Evolutionary conservation across 768 basidiomycete genomes (phyloP).

Genomic region (Russula emetica): DNA sequence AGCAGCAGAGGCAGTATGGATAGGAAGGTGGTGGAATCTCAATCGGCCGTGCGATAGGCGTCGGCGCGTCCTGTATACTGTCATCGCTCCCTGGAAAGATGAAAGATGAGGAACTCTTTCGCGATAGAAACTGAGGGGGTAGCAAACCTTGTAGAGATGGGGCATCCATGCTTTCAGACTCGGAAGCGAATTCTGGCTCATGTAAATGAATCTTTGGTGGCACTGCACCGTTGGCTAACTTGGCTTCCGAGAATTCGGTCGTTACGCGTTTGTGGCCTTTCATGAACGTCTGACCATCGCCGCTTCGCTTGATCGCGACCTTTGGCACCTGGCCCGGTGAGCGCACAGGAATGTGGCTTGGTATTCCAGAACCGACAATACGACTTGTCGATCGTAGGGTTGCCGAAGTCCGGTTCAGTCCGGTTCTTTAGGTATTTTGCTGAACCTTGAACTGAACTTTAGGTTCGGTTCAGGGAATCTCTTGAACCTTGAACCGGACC

Average conservation of each 20-base stretch:
- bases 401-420: no score
- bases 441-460: no score
- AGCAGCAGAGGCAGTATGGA: not conserved
- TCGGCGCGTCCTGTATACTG: constrained; percentile 25
- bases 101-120: constrained; percentile 23
- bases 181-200: constrained; percentile 6
- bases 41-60: constrained; percentile 22
- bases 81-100: constrained; percentile 39
- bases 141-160: constrained; percentile 16
- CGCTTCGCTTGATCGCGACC: constrained; percentile 26
- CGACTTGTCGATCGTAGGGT: constrained; percentile 34
- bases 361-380: constrained; percentile 28
- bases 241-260: constrained; percentile 34
- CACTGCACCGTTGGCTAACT: constrained; percentile 27
- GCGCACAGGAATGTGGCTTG: constrained; percentile 46
- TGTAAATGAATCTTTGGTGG: constrained; percentile 29
- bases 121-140: constrained; percentile 24
- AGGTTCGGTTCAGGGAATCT: no score
- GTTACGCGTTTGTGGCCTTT: constrained; percentile 32
- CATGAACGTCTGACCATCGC: constrained; percentile 27
- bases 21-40: constrained; percentile 20
- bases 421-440: no score
- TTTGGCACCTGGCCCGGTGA: constrained; percentile 37
- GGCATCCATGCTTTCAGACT: not conserved
- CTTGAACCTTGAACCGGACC: no score